Evolutionary conservation across 129 eudicot genomes (phyloP), one percentile per base, ranked within the genome.

Genomic region (Deinandra increscens): DNA sequence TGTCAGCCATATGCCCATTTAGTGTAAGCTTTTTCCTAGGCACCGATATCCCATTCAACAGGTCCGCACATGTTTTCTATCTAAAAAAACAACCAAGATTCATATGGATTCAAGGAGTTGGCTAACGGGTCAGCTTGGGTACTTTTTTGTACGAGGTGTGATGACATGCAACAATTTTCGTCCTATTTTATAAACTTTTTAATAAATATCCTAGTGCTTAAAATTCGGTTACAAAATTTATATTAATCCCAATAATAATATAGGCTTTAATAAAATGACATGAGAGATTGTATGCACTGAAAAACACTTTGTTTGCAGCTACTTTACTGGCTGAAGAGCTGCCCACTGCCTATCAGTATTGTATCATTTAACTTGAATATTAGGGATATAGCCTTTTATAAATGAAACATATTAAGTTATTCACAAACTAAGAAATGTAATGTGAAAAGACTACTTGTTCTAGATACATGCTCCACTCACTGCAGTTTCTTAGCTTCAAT

Each of bases 41-140:
- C n/a, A 93, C 29, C 99, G 84, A 75, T 93, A 97, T 65, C 89
- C 99, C n/a, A n/a, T n/a, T n/a, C n/a, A n/a, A n/a, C n/a, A n/a
- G n/a, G n/a, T n/a, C n/a, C n/a, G n/a, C n/a, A n/a, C n/a, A n/a
- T n/a, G n/a, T n/a, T n/a, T n/a, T n/a, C n/a, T n/a, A n/a, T n/a
- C n/a, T n/a, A n/a, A n/a, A n/a, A n/a, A n/a, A n/a, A n/a, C n/a
- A n/a, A n/a, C n/a, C n/a, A n/a, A 38, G 99, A 97, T 85, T 93
- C 99, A 20, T 6, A 6, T 9, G 9, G 60, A n/a, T 9, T 9
- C 3, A 9, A 19, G 14, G 33, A 20, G 33, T 20, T 50, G 33
- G 9, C 14, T 19, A 20, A 3, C 13, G 6, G 6, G 33, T 53
- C 15, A 5, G 20, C 34, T 3, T 53, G 34, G 37, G 3, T 33